Evolutionary conservation across 805 yeast genomes (phyloP), one percentile per base, ranked within the genome.

Genomic region (Saccharomycopsis sp.): DNA sequence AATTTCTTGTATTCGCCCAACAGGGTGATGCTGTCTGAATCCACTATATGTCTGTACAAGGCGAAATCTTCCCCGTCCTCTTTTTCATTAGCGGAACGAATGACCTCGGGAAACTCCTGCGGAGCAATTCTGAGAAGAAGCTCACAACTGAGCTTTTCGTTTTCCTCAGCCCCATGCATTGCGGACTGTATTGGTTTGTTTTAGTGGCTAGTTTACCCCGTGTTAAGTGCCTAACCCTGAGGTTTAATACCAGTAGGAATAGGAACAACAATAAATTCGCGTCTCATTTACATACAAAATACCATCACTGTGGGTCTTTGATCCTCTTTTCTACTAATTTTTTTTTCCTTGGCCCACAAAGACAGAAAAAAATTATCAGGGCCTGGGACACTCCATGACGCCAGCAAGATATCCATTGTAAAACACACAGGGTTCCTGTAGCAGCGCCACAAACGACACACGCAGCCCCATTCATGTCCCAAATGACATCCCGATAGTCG

Each of bases 41-140:
- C 14, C 9, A 24, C 12, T 3, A 57, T 38, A 38, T 53, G 59
- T 12, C 56, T 20, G 14, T 53, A 47, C 15, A 57, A 19, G 14
- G 17, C 38, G 38, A 7, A 29, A 12, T 12, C 22, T 44, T 44
- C 20, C 20, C 49, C 19, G 3, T 44, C 7, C 22, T 44, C 38
- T 29, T 29, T 29, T 12, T 29, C 38, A 29, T 29, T 12, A 12
- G 38, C 38, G 5, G 38, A 29, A 29, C 12, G 12, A 29, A 29
- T 12, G 12, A 29, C 38, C 12, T 5, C 49, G 19, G 49, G 49
- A 44, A 44, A 44, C 12, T 44, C 49, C 7, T n/a, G 8, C 22
- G 7, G 9, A 3, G 20, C 3, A 44, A 44, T 8, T 17, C 22
- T 44, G 7, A 19, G 22, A 17, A 44, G 19, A 17, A 44, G 19